A percentile compares a stretch with the other conserved stretches of the same genome.
Evolutionary conservation across 352 stramenopile species (phyloP).

Genomic region (Globisporangium cystogenes): DNA sequence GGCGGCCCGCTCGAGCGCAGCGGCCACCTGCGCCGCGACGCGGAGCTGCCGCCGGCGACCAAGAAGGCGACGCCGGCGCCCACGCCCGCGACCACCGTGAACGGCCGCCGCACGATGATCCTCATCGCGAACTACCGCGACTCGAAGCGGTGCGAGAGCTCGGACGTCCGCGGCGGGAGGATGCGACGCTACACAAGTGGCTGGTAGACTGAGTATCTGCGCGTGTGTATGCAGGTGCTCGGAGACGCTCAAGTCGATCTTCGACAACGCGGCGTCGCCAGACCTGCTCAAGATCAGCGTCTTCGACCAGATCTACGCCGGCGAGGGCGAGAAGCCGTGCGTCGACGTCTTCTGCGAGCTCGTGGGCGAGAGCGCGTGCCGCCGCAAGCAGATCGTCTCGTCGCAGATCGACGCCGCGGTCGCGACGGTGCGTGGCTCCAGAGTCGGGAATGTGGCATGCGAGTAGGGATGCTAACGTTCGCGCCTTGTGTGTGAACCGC

Average conservation of each 20-base stretch:
- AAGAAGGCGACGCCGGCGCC: constrained; percentile 12
- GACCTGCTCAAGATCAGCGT: constrained; percentile 16
- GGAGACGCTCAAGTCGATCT: constrained; percentile 77
- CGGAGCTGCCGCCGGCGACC: constrained; percentile 8
- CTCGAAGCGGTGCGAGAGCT: constrained; percentile 34
- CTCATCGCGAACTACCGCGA: constrained; percentile 83
- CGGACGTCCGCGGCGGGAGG: too few species aligned
- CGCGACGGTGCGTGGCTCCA: constrained; percentile 46
- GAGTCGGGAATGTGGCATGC: too few species aligned
- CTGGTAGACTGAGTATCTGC: not conserved
- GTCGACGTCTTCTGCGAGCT: constrained; percentile 64
- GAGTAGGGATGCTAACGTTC: too few species aligned
- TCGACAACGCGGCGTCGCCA: constrained; percentile 42
- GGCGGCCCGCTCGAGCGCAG: constrained; percentile 17
- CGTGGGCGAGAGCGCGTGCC: constrained; percentile 53
- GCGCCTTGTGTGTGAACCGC: too few species aligned
- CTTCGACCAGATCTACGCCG: constrained; percentile 38
- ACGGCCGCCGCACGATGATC: constrained; percentile 67
- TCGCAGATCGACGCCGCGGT: constrained; percentile 62
- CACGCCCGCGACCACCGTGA: constrained; percentile 31
- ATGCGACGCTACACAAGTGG: too few species aligned
- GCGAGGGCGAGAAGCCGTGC: constrained; percentile 59
- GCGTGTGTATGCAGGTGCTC: constrained; percentile 30
- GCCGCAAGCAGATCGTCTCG: constrained; percentile 56
- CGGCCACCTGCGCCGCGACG: constrained; percentile 21